Evolutionary conservation across 176 grass and related monocot species (phyloP).

Genomic region (Carex cristatella): DNA sequence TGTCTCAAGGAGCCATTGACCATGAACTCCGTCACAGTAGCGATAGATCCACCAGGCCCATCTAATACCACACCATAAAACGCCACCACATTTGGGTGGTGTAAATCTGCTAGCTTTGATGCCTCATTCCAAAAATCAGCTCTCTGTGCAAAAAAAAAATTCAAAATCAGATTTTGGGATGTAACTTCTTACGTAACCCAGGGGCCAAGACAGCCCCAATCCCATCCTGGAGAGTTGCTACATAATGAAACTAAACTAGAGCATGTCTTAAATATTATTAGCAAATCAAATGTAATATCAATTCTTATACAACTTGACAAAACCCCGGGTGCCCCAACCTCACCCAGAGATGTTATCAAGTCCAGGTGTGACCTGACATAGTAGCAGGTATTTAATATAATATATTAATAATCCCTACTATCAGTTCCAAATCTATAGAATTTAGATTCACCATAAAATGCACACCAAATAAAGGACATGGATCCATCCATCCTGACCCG

Average conservation of each 20-base stretch:
- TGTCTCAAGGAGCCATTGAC: slow-evolving; percentile 94
- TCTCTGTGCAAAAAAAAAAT: slow-evolving; percentile 37
- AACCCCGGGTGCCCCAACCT: not conserved
- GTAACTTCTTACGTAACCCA: not conserved
- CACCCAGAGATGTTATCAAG: not conserved
- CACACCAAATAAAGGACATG: not conserved
- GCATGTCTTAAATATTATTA: not conserved
- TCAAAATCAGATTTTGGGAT: not conserved
- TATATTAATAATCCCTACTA: not conserved
- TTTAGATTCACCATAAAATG: not conserved
- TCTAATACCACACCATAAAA: slow-evolving; percentile 97
- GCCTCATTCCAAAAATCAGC: slow-evolving; percentile 99
- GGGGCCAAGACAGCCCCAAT: not conserved
- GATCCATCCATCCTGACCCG: not conserved
- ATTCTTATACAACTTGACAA: not conserved
- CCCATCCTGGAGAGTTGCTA: slow-evolving; percentile 15
- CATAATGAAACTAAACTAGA: not conserved
- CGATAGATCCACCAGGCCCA: slow-evolving; percentile 80
- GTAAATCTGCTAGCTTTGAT: slow-evolving; percentile 77
- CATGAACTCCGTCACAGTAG: slow-evolving; percentile 97
- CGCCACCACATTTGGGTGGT: slow-evolving; percentile 94
- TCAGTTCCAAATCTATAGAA: not conserved
- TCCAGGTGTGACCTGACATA: not conserved
- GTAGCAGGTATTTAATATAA: not conserved
- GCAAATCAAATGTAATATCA: not conserved